Conservation (phyloP, 441 rosid species). For the Populus hybrid region DNA sequence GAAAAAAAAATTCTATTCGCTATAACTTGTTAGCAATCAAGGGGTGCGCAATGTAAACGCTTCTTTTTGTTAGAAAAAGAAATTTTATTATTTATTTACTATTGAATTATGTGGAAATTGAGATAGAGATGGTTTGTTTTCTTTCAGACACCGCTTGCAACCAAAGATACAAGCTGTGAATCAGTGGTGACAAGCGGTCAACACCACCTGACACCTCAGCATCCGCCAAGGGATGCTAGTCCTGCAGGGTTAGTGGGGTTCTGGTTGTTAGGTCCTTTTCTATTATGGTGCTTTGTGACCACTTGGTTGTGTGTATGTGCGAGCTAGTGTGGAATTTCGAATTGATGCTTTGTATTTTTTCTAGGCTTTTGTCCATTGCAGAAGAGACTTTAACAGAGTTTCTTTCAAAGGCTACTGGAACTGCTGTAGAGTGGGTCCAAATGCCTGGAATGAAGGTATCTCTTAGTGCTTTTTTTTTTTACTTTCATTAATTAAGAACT, state of each 20-base stretch:
- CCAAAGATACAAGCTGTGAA: slow-evolving; percentile 98
- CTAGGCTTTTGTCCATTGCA: slow-evolving; percentile 99
- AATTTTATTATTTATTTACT: not conserved
- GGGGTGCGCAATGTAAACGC: not conserved
- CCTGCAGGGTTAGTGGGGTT: slow-evolving; percentile 96
- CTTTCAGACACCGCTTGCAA: slow-evolving; percentile 76
- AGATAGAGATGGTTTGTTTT: slow-evolving; percentile 20
- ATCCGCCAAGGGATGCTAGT: slow-evolving; percentile 99
- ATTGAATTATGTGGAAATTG: slow-evolving; percentile 14
- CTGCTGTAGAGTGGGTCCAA: slow-evolving; percentile 99
- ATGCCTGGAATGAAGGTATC: slow-evolving; percentile 99
- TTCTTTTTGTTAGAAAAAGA: not conserved
- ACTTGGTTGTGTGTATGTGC: slow-evolving; percentile 17
- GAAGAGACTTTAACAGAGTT: slow-evolving; percentile 99
- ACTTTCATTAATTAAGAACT: not conserved
- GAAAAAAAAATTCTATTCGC: not conserved
- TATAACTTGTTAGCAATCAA: not conserved
- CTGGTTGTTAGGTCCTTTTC: slow-evolving; percentile 45
- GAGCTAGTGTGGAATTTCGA: slow-evolving; percentile 18
- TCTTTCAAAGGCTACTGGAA: slow-evolving; percentile 99
- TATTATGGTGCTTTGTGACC: slow-evolving; percentile 27
- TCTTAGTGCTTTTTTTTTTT: slow-evolving; percentile 3
- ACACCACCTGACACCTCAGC: slow-evolving; percentile 91
- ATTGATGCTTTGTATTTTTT: slow-evolving; percentile 28
- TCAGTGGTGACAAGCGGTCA: slow-evolving; percentile 97